Conservation (phyloP, 306 rosid species). For the Purshia tridentata region DNA sequence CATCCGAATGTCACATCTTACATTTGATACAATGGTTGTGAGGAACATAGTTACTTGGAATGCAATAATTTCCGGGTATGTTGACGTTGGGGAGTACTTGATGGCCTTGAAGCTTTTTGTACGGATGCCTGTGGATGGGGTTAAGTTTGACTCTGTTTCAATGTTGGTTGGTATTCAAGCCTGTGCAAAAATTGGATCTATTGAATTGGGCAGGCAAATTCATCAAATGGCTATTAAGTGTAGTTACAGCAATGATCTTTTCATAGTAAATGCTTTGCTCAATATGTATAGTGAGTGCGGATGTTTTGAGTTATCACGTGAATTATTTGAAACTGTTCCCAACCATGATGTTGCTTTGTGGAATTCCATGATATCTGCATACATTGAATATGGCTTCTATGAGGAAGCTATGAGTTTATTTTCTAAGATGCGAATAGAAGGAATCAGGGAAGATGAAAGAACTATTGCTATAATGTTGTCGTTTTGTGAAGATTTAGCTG, state of each 20-base stretch:
- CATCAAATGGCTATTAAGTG: slow-evolving; percentile 49
- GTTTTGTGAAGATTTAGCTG: slow-evolving; percentile 21
- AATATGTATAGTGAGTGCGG: slow-evolving; percentile 41
- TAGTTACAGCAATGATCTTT: slow-evolving; percentile 28
- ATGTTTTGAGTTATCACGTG: slow-evolving; percentile 25
- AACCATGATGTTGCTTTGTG: slow-evolving; percentile 43
- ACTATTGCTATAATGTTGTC: slow-evolving; percentile 36
- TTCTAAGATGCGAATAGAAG: slow-evolving; percentile 26
- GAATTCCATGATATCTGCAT: slow-evolving; percentile 47
- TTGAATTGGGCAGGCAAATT: slow-evolving; percentile 36
- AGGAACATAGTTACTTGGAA: slow-evolving; percentile 48
- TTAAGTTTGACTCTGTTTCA: slow-evolving; percentile 40
- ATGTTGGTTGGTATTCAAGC: slow-evolving; percentile 40
- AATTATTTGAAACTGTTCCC: slow-evolving; percentile 30
- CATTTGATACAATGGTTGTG: slow-evolving; percentile 38
- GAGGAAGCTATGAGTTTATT: slow-evolving; percentile 40
- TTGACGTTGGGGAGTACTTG: slow-evolving; percentile 37
- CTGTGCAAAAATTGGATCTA: slow-evolving; percentile 33
- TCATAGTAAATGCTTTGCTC: slow-evolving; percentile 34
- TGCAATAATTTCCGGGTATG: slow-evolving; percentile 38
- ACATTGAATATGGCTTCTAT: slow-evolving; percentile 24
- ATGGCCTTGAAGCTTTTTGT: slow-evolving; percentile 33
- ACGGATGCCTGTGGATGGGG: slow-evolving; percentile 30
- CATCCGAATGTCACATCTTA: slow-evolving; percentile 20
- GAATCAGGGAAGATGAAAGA: slow-evolving; percentile 35